These are phyloP conservation scores for Carallia brachiata DNA, from an alignment of 345 rosid genomes.

Conservation along the genomic window DNA sequence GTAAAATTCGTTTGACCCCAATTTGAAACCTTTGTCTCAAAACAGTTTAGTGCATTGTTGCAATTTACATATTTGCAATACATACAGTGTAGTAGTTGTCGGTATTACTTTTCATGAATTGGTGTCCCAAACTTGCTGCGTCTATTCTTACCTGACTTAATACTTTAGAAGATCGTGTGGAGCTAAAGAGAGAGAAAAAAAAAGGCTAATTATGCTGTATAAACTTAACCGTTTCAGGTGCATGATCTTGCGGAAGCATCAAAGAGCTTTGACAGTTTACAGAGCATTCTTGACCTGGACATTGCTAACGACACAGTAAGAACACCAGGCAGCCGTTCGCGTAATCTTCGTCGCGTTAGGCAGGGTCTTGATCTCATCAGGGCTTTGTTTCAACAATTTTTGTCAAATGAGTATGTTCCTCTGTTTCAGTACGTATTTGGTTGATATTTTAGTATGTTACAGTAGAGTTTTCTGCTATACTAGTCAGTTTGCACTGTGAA, in stretches of 20 bases:
- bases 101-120: too few species aligned
- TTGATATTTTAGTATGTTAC: not conserved
- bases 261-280: conserved; percentile 44
- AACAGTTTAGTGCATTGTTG: too few species aligned
- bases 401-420: conserved; percentile 45
- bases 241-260: conserved; percentile 70
- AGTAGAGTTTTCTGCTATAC: too few species aligned
- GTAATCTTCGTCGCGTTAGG: conserved; percentile 81
- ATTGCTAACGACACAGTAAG: conserved; percentile 69
- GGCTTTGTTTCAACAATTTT: conserved; percentile 68
- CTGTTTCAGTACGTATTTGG: not conserved
- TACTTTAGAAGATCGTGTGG: not conserved
- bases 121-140: too few species aligned
- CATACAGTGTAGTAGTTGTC: too few species aligned
- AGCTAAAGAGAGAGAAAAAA: not conserved
- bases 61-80: too few species aligned
- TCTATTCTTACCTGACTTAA: too few species aligned
- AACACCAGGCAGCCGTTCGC: conserved; percentile 71
- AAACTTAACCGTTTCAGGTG: conserved; percentile 37
- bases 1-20: too few species aligned
- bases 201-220: conserved; percentile 3
- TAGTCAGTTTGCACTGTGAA: not conserved
- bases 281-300: conserved; percentile 57
- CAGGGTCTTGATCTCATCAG: conserved; percentile 91
- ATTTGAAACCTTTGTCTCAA: too few species aligned